A percentile compares a stretch with the other conserved stretches of the same genome.
Evolutionary conservation across 2,329 filamentous ascomycete genomes (phyloP).

Genomic region (Paraconiothyrium brasiliense): DNA sequence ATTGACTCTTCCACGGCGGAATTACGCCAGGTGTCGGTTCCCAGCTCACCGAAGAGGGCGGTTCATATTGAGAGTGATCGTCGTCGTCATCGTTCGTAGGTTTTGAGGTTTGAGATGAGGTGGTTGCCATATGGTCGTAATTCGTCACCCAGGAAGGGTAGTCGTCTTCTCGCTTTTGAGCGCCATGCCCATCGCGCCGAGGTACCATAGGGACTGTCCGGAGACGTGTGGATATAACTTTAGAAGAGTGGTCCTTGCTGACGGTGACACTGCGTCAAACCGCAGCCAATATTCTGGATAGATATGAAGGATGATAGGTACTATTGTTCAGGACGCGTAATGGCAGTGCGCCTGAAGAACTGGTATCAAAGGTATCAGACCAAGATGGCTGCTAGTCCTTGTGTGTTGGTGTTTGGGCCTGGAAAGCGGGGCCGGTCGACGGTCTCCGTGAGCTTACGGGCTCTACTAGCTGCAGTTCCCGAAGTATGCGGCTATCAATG

Average conservation of each 20-base stretch:
- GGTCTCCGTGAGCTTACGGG: constrained; percentile 1
- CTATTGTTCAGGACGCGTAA: constrained; percentile 9
- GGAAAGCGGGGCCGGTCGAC: constrained; percentile 10
- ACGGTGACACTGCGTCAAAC: constrained; percentile 1
- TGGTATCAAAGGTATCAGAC: constrained; percentile 4
- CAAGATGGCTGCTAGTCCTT: constrained; percentile 1
- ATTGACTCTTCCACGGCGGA: constrained; percentile 6
- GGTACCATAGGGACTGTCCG: constrained; percentile 5
- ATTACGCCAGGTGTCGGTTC: not conserved
- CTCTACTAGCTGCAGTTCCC: constrained; percentile 6
- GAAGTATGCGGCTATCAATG: constrained; percentile 12
- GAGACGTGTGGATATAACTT: constrained; percentile 6
- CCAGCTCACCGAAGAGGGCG: constrained; percentile 6
- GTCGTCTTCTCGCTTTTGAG: constrained; percentile 10
- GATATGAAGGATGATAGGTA: not conserved
- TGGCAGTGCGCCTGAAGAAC: not conserved
- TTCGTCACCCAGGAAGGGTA: constrained; percentile 2
- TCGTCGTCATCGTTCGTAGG: constrained; percentile 14
- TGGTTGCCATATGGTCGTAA: not conserved
- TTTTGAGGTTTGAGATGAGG: constrained; percentile 6
- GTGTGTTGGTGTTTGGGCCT: not conserved
- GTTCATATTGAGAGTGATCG: constrained; percentile 15
- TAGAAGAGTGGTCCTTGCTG: constrained; percentile 1
- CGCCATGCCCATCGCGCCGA: not conserved
- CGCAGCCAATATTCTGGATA: not conserved